These are phyloP conservation scores for Septoria linicola DNA, from an alignment of 2,329 filamentous ascomycete species.

Conservation along the genomic window DNA sequence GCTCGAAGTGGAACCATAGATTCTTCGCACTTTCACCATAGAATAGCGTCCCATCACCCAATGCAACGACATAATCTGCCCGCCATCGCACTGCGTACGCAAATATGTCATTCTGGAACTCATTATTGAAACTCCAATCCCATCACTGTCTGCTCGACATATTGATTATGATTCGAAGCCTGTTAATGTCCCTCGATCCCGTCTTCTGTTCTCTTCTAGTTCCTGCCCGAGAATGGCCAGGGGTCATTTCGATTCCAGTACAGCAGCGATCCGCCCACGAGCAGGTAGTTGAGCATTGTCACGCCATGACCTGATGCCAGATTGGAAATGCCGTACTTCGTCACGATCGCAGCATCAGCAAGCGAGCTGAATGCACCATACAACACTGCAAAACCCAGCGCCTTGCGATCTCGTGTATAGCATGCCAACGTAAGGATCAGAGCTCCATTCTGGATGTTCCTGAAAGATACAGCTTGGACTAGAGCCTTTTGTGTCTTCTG, in stretches of 20 bases:
- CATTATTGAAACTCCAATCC: no score
- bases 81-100: no score
- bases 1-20: no score
- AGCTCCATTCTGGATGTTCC: slow-evolving; percentile 37
- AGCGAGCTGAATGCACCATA: slow-evolving; percentile 33
- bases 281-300: slow-evolving; percentile 31
- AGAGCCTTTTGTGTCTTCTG: slow-evolving; percentile 33
- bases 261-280: slow-evolving; percentile 34
- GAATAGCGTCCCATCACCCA: no score
- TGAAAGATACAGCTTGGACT: slow-evolving; percentile 32
- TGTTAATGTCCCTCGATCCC: no score
- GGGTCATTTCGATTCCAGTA: slow-evolving; percentile 34
- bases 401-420: slow-evolving; percentile 35
- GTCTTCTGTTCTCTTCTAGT: not conserved
- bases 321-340: slow-evolving; percentile 32
- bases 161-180: no score
- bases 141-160: no score
- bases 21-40: no score
- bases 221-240: slow-evolving; percentile 6
- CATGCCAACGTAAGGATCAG: slow-evolving; percentile 35
- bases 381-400: slow-evolving; percentile 34
- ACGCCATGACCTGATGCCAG: slow-evolving; percentile 33
- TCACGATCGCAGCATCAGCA: slow-evolving; percentile 35
- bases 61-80: no score
- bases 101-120: no score